Conservation (phyloP, 2,329 filamentous ascomycete genomes). For the Phyllosticta citrichinensis region DNA sequence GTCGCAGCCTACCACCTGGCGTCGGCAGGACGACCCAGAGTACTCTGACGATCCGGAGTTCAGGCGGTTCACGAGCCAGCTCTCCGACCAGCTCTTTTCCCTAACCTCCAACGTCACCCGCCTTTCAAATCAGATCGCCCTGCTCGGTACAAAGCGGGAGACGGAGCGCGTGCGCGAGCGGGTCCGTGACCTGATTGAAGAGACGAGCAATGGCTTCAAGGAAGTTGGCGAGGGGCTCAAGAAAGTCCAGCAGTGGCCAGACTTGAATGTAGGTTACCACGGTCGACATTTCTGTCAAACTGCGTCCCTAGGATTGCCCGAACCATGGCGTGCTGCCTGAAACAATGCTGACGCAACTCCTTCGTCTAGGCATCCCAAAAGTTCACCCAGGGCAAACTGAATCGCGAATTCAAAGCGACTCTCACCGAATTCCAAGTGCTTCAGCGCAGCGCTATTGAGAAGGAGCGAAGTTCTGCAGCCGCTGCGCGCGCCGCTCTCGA, state of each 20-base stretch:
- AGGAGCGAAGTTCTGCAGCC: constrained; percentile 75
- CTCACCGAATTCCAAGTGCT: constrained; percentile 85
- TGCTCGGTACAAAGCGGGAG: constrained; percentile 83
- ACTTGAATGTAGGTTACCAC: constrained; percentile 59
- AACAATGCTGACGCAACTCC: neutral
- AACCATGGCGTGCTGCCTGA: neutral
- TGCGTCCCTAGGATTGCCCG: neutral
- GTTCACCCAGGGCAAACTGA: constrained; percentile 91
- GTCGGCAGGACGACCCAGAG: constrained; percentile 58
- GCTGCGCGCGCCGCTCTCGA: constrained; percentile 76
- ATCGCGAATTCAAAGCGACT: constrained; percentile 81
- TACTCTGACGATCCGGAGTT: constrained; percentile 94
- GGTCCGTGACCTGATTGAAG: constrained; percentile 77
- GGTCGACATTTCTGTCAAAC: neutral
- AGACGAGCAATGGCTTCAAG: constrained; percentile 78
- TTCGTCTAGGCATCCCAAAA: constrained; percentile 71
- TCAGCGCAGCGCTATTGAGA: constrained; percentile 84
- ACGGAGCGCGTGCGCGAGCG: constrained; percentile 84
- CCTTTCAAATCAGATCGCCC: constrained; percentile 71
- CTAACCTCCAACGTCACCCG: constrained; percentile 81
- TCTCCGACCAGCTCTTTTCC: constrained; percentile 82
- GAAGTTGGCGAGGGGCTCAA: constrained; percentile 90
- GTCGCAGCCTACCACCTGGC: constrained; percentile 59
- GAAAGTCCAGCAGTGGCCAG: constrained; percentile 66
- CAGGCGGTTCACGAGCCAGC: constrained; percentile 65